These are phyloP conservation scores for Daldinia caldariorum DNA, from an alignment of 495 filamentous ascomycete genomes.

Conservation along the genomic window DNA sequence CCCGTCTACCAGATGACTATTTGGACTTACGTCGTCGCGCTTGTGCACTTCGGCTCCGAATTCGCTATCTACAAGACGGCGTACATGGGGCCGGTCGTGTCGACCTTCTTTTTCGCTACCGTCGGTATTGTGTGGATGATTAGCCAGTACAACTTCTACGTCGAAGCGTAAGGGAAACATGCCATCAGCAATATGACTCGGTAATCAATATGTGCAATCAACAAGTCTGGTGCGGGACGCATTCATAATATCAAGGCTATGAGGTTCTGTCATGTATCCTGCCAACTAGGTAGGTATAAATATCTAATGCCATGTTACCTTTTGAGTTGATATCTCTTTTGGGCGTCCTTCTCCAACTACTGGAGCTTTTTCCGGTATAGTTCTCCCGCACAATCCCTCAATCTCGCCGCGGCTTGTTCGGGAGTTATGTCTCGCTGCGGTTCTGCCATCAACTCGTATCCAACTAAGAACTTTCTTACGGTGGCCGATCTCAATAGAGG, in stretches of 20 bases:
- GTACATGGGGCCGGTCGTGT: slow-evolving; percentile 72
- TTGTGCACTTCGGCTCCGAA: slow-evolving; percentile 83
- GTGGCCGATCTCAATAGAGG: slow-evolving; percentile 91
- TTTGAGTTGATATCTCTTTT: neutral
- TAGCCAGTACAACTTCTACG: slow-evolving; percentile 73
- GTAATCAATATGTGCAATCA: neutral
- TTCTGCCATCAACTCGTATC: slow-evolving; percentile 95
- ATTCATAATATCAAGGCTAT: neutral
- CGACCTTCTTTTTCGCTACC: slow-evolving; percentile 77
- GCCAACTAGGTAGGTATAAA: slow-evolving; percentile 16
- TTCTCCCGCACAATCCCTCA: slow-evolving; percentile 79
- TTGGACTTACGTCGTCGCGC: slow-evolving; percentile 82
- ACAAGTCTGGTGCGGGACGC: neutral
- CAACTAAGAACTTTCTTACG: slow-evolving; percentile 94
- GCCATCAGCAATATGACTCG: neutral
- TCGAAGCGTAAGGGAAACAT: slow-evolving; percentile 46
- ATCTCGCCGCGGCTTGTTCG: slow-evolving; percentile 85
- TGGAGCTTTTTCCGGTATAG: slow-evolving; percentile 79
- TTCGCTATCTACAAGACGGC: slow-evolving; percentile 79
- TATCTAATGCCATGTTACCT: slow-evolving; percentile 11
- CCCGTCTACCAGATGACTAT: slow-evolving; percentile 79
- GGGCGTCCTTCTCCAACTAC: slow-evolving; percentile 8
- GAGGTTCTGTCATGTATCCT: slow-evolving; percentile 12
- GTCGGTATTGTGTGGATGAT: slow-evolving; percentile 83
- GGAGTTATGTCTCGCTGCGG: slow-evolving; percentile 98